Percentiles rank a stretch among this genome's conserved stretches.
Conservation (phyloP, 176 grass and related monocot species). For the Dactylis glomerata region DNA sequence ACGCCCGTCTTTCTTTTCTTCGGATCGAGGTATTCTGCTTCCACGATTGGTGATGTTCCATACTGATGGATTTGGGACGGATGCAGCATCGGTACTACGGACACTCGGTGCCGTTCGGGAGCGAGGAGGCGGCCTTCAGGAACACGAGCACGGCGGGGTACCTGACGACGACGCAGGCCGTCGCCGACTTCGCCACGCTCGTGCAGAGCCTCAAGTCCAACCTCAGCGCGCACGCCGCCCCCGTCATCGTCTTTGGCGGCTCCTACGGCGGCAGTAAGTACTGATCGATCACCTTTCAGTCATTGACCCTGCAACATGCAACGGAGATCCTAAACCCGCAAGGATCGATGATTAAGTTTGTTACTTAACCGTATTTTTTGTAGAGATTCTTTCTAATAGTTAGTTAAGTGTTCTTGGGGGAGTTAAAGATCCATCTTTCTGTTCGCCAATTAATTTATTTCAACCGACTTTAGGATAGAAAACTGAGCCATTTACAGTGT, state of each 20-base stretch:
- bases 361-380: background rate
- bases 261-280: constrained; percentile 65
- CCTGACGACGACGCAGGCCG: constrained; percentile 52
- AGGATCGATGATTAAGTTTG: background rate
- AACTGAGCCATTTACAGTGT: background rate
- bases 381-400: background rate
- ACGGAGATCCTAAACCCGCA: background rate
- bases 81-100: constrained; percentile 70
- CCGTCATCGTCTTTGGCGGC: constrained; percentile 49
- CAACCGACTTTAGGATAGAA: background rate
- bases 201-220: constrained; percentile 59
- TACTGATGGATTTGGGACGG: background rate
- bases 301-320: background rate
- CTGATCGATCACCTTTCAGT: background rate
- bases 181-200: constrained; percentile 52
- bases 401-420: background rate
- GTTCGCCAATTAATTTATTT: background rate
- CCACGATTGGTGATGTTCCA: background rate
- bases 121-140: constrained; percentile 16
- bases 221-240: constrained; percentile 31
- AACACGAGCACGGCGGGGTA: constrained; percentile 43
- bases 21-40: background rate
- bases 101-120: constrained; percentile 47
- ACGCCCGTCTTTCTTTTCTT: background rate
- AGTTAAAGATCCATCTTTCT: background rate